Base-by-base conservation (phyloP, 225 moss, liverwort and hornwort genomes). In the Thuidium tamariscinum region DNA sequence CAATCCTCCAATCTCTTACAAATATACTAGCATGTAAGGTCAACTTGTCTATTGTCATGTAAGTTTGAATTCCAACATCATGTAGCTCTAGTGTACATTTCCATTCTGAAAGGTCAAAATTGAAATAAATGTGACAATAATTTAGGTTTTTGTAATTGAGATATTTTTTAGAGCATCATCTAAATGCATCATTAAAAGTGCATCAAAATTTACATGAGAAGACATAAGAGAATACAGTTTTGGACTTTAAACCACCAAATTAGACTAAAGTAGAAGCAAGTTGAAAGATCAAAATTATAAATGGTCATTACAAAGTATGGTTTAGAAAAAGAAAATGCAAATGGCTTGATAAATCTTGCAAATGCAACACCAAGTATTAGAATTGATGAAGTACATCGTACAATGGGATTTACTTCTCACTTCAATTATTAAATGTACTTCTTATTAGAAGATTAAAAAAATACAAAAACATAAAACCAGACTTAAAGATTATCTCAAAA, bases 281-380 rank as follows among this genome's bases (percentile, higher is more conserved):
- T 9, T 42, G 1, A 41, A 69, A 15, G 25, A 4, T 8, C 14
- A 41, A 37, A 41, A 69, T 70, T 26, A 41, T 3, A 69, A 13
- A 25, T 25, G 7, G 5, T 0, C 8, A 69, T 1, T 0, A 0
- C 15, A 14, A 69, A 41, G 15, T 15, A 69, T 26, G 13, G 8
- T 65, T 19, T 9, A 65, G 1, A 12, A 51, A 16, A 64, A 65
- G 7, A 65, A 64, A 4, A n/a, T 41, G 15, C 25, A 41, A 69
- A 41, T 26, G 8, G 8, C 8, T 13, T 41, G 41, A 69, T 14
- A 69, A 15, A 39, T 41, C 26, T 41, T 15, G 0, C 26, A 69
- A 69, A 25, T 41, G 69, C 14, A 68, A 3, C 25, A 39, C 39
- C 4, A 23, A 39, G 23, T 39, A 41, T 25, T 23, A 69, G 4